Evolutionary conservation across 352 stramenopile genomes (phyloP), one percentile per base, ranked within the genome.

Genomic region (Saprolegnia parasitica): DNA sequence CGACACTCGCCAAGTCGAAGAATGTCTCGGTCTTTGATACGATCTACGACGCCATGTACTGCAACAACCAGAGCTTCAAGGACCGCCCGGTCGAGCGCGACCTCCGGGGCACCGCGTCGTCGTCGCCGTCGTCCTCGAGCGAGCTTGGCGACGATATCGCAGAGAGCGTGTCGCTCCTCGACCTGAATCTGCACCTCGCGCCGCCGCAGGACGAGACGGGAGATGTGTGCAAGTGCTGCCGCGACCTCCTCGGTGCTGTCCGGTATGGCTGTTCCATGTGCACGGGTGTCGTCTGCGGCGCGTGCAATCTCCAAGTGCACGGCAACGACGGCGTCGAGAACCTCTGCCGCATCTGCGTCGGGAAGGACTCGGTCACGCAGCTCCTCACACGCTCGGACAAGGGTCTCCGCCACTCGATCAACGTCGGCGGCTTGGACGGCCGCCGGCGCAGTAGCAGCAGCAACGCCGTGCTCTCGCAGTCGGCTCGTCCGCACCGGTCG

Each of bases 1-100:
- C 35, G 5, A 52, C 45, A 23, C 15, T 24, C 10, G 42, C 18
- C 42, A 15, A 15, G 18, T n/a, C 13, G 42, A 49, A 49, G 8
- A 49, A 49, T 10, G n/a, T 40, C 21, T 62, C 46, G 13, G 55
- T 61, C 15, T 37, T 70, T 46, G 63, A 70, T n/a, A 23, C 63
- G 16, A 70, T 70, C 23, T 60, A 52, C 18, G 63, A 70, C 23
- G 63, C 63, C 54, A 70, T 70, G 63, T 70, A 70, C 54, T 35
- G 52, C 52, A 60, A 60, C 52, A 60, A 60, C 52, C 52, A 60
- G 35, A 60, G 52, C 52, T 70, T 62, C 54, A 70, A 70, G 18
- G 15, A 70, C n/a, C 20, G 29, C 23, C 16, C 26, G 21, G n/a
- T 26, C n/a, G 63, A 61, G 20, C 9, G 35, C 35, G 40, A 21